phyloP scores from a whole-genome alignment of 192 early-diverging fungal genomes.

The Cladochytrium replicatum region DNA sequence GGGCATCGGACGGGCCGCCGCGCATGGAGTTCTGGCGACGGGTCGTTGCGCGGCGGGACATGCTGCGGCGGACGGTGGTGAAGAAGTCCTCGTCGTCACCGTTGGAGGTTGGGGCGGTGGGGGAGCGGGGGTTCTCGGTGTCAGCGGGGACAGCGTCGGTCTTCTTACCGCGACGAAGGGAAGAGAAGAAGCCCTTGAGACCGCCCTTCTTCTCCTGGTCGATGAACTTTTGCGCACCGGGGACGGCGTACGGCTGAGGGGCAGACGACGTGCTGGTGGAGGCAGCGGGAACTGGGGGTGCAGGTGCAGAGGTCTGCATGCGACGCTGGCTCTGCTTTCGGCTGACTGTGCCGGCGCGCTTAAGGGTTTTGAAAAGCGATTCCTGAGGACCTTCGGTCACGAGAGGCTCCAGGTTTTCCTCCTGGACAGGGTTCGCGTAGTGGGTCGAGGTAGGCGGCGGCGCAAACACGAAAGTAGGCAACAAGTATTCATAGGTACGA shows the following conservation, averaged over 20 bases:
- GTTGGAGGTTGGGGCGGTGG: background rate
- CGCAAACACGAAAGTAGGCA: constrained; percentile 38
- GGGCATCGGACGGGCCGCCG: background rate
- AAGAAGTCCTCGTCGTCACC: constrained; percentile 4
- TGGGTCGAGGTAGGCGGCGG: constrained; percentile 34
- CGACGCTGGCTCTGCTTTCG: constrained; percentile 2
- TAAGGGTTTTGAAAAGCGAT: constrained; percentile 28
- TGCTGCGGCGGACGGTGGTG: constrained; percentile 11
- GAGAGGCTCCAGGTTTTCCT: constrained; percentile 20
- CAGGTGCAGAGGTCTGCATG: constrained; percentile 1
- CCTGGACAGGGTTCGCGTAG: constrained; percentile 17
- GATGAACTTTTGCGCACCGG: background rate
- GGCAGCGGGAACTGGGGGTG: constrained; percentile 1
- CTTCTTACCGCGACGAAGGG: constrained; percentile 15
- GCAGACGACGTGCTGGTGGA: background rate
- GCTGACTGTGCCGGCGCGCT: constrained; percentile 21
- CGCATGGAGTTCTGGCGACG: constrained; percentile 4
- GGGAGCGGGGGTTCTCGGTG: too few relatives aligned
- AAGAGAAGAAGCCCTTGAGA: constrained; percentile 14
- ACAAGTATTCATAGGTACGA: constrained; percentile 36
- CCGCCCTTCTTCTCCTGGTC: constrained; percentile 11
- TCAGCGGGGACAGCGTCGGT: background rate
- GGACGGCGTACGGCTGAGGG: background rate
- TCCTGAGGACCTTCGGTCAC: constrained; percentile 16
- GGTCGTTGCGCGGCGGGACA: constrained; percentile 13